phyloP scores from a whole-genome alignment of 306 rosid genomes.

The Acmispon strigosus region DNA sequence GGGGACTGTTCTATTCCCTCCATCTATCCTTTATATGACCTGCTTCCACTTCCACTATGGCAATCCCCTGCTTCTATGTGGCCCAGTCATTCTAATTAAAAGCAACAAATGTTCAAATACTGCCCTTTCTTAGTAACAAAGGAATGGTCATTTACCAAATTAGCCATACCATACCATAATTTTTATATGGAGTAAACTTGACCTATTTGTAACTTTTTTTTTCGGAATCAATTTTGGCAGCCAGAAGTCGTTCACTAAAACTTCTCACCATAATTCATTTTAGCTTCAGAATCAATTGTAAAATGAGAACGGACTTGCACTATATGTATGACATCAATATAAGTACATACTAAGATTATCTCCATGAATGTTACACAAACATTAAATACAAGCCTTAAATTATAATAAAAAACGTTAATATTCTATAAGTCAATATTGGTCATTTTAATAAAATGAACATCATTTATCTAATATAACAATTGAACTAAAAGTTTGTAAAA shows the following conservation, averaged over 20 bases:
- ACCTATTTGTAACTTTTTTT: not conserved
- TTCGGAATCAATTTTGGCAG: no score
- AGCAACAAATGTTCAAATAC: conserved; percentile 17
- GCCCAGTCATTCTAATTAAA: conserved; percentile 33
- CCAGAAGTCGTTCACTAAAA: no score
- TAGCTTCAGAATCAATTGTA: no score
- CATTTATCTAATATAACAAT: not conserved
- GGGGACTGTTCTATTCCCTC: conserved; percentile 50
- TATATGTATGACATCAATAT: not conserved
- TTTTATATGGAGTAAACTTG: not conserved
- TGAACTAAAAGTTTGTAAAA: not conserved
- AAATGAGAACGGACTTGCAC: not conserved
- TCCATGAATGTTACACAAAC: not conserved
- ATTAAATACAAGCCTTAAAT: not conserved
- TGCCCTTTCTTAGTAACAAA: conserved; percentile 62
- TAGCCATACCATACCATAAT: conserved; percentile 11
- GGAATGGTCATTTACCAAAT: conserved; percentile 44
- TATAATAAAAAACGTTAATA: not conserved
- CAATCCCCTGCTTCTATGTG: conserved; percentile 31
- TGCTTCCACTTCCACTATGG: conserved; percentile 38
- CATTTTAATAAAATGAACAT: not conserved
- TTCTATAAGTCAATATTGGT: not conserved
- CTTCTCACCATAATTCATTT: no score
- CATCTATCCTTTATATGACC: conserved; percentile 52
- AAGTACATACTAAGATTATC: not conserved